Evolutionary conservation across 352 stramenopile genomes (phyloP).

Genomic region (Phytophthora ramorum): DNA sequence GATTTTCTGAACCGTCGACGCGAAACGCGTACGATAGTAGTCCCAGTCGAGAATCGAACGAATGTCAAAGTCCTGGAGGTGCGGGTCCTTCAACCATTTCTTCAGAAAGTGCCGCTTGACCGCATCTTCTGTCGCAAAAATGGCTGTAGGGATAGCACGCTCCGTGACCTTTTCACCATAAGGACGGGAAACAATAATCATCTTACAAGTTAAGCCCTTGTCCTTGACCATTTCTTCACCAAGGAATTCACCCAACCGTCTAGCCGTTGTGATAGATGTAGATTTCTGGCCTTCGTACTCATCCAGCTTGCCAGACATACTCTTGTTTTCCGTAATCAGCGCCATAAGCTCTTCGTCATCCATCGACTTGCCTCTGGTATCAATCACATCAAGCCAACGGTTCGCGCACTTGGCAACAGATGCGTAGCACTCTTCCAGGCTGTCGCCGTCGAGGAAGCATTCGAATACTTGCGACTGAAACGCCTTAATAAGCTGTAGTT

Average conservation of each 20-base stretch:
- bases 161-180: slow-evolving; percentile 97
- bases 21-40: slow-evolving; percentile 94
- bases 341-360: slow-evolving; percentile 97
- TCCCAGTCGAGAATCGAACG: slow-evolving; percentile 98
- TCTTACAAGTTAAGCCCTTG: slow-evolving; percentile 98
- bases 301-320: slow-evolving; percentile 97
- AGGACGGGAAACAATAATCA: slow-evolving; percentile 95
- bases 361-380: slow-evolving; percentile 94
- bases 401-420: slow-evolving; percentile 97
- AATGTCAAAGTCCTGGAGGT: slow-evolving; percentile 94
- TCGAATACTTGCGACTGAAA: slow-evolving; percentile 99
- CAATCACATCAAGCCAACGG: slow-evolving; percentile 99
- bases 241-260: slow-evolving; percentile 98
- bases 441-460: slow-evolving; percentile 95
- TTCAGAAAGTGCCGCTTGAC: slow-evolving; percentile 97
- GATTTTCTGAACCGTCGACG: slow-evolving; percentile 98
- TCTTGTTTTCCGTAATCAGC: slow-evolving; percentile 99
- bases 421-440: slow-evolving; percentile 96
- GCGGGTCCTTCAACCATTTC: slow-evolving; percentile 96
- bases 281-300: slow-evolving; percentile 98
- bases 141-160: slow-evolving; percentile 97
- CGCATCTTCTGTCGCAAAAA: slow-evolving; percentile 96
- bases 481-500: slow-evolving; percentile 99
- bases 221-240: slow-evolving; percentile 98
- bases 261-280: slow-evolving; percentile 97